phyloP scores from a whole-genome alignment of 208 protist species.

The Leishmania guyanensis region DNA sequence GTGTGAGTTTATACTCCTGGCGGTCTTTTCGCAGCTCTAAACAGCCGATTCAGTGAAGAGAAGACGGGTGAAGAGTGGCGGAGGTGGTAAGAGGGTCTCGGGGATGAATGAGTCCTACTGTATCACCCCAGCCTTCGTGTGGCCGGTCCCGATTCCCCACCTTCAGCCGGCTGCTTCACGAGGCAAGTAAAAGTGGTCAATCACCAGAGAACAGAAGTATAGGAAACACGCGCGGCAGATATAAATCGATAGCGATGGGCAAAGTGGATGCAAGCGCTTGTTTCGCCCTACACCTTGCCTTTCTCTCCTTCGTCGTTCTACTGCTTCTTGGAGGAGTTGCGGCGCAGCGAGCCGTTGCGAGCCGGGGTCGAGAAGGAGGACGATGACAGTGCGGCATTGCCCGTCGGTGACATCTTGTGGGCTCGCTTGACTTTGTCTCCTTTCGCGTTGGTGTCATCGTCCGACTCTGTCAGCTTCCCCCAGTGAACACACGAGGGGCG shows the following conservation, averaged over 20 bases:
- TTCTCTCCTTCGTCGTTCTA: background rate
- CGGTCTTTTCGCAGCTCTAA: background rate
- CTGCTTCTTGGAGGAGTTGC: conserved; percentile 7
- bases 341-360: conserved; percentile 6
- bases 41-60: background rate
- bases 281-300: background rate
- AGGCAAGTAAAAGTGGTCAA: background rate
- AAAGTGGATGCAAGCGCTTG: background rate
- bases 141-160: no score
- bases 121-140: background rate
- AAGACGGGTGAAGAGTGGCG: background rate
- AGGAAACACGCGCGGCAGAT: background rate
- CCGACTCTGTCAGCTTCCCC: conserved; percentile 9
- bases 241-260: background rate
- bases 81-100: background rate
- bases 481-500: conserved; percentile 22
- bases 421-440: background rate
- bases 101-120: background rate
- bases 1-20: background rate
- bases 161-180: background rate
- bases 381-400: background rate
- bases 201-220: background rate
- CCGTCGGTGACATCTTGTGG: background rate
- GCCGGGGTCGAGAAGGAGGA: background rate
- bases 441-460: conserved; percentile 6